phyloP scores from a whole-genome alignment of 495 filamentous ascomycete genomes.

The Bacidia gigantensis region DNA sequence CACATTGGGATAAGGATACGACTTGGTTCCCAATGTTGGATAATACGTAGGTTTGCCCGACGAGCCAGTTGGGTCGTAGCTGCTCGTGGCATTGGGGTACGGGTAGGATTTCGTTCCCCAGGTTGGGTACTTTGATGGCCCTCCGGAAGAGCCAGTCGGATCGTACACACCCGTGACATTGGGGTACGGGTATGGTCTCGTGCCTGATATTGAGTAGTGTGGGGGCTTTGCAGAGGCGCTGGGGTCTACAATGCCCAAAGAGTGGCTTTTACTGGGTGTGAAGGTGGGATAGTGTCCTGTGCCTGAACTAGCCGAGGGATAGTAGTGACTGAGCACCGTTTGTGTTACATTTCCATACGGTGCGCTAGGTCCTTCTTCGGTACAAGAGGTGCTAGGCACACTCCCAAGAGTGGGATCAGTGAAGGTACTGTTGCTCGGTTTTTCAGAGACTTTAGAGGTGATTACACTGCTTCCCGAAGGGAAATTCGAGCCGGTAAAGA shows the following conservation, averaged over 20 bases:
- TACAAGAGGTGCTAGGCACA: background rate
- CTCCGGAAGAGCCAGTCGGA: background rate
- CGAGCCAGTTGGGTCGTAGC: background rate
- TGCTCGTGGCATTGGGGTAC: background rate
- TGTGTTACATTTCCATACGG: background rate
- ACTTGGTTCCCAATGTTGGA: background rate
- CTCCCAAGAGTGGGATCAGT: background rate
- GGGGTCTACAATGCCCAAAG: background rate
- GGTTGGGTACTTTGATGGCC: background rate
- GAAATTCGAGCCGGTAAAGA: background rate
- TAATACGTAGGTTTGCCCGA: background rate
- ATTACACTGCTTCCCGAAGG: background rate
- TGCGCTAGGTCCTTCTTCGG: background rate
- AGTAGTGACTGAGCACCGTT: background rate
- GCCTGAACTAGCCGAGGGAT: background rate
- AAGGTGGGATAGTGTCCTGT: background rate
- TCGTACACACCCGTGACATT: background rate
- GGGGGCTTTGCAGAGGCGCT: background rate
- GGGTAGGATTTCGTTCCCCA: background rate
- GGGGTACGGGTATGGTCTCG: background rate
- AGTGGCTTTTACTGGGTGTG: background rate
- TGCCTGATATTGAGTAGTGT: background rate
- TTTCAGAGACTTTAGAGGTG: background rate
- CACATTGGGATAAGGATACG: background rate
- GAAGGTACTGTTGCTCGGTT: background rate